Evolutionary conservation across 2,329 filamentous ascomycete genomes (phyloP).

Genomic region (Colletotrichum sp.): DNA sequence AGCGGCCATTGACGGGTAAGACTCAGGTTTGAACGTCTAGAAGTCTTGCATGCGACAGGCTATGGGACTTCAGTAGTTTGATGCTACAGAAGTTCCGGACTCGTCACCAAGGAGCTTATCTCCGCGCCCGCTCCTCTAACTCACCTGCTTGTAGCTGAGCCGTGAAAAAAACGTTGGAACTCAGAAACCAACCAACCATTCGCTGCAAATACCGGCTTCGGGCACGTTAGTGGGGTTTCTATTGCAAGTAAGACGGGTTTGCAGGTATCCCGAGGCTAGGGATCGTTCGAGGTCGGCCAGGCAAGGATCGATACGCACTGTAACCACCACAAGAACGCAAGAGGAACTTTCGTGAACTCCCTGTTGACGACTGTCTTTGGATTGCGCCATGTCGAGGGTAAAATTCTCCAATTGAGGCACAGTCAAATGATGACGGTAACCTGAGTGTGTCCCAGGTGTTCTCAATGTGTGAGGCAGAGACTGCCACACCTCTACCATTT

Average conservation of each 20-base stretch:
- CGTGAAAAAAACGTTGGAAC: not conserved
- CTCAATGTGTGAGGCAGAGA: not conserved
- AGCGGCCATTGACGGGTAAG: not conserved
- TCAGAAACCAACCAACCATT: not conserved
- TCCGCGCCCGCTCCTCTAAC: accelerated
- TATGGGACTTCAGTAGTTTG: not conserved
- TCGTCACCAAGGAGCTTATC: not conserved
- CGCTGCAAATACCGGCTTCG: not conserved
- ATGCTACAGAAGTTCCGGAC: not conserved
- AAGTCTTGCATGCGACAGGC: not conserved
- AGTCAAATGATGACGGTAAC: not conserved
- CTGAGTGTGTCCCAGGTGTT: not conserved
- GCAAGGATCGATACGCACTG: not conserved
- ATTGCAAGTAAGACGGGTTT: too few species aligned
- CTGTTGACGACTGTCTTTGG: not conserved
- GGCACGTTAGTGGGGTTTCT: too few species aligned
- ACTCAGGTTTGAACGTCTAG: not conserved
- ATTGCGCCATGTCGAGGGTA: not conserved
- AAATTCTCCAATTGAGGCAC: not conserved
- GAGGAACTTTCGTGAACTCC: not conserved
- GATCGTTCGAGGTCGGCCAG: not conserved
- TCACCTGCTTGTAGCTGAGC: not conserved
- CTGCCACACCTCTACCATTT: not conserved
- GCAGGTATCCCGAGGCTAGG: too few species aligned
- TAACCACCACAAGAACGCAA: not conserved